A percentile compares a stretch with the other conserved stretches of the same genome.
Conservation (phyloP, 805 yeast genomes). For the Phaffomyces thermotolerans region DNA sequence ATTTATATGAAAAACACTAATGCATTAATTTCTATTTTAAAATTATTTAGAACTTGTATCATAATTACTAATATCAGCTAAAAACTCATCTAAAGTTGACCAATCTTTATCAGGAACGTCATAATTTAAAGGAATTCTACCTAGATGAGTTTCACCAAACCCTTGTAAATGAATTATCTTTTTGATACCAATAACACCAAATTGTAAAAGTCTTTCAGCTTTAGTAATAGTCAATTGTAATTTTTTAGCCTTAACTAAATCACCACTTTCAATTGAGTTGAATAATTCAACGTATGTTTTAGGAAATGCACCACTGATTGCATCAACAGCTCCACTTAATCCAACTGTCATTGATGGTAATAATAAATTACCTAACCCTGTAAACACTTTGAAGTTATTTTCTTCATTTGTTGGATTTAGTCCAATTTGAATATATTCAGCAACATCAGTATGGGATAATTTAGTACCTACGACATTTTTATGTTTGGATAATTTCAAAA, state of each 20-base stretch:
- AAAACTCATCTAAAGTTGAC: constrained; percentile 16
- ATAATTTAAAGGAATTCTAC: constrained; percentile 41
- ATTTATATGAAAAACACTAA: background rate
- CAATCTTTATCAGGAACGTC: constrained; percentile 28
- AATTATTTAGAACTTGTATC: constrained; percentile 11
- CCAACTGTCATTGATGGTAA: constrained; percentile 42
- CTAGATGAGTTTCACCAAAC: constrained; percentile 37
- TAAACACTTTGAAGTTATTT: constrained; percentile 36
- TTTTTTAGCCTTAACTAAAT: constrained; percentile 33
- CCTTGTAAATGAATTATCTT: constrained; percentile 33
- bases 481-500: constrained; percentile 29
- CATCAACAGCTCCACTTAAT: constrained; percentile 46
- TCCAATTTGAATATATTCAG: constrained; percentile 39
- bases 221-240: constrained; percentile 37
- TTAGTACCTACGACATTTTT: constrained; percentile 44
- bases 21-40: background rate
- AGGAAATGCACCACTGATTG: constrained; percentile 46
- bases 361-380: constrained; percentile 47
- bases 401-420: constrained; percentile 31
- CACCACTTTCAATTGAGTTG: constrained; percentile 32
- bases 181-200: constrained; percentile 42
- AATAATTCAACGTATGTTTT: constrained; percentile 37
- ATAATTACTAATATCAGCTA: constrained; percentile 8
- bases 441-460: constrained; percentile 44
- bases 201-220: constrained; percentile 33